Percentiles rank a stretch among this genome's conserved stretches.
These are phyloP conservation scores for Erigeron philadelphicus DNA, from an alignment of 140 eudicot species.

Conservation along the genomic window DNA sequence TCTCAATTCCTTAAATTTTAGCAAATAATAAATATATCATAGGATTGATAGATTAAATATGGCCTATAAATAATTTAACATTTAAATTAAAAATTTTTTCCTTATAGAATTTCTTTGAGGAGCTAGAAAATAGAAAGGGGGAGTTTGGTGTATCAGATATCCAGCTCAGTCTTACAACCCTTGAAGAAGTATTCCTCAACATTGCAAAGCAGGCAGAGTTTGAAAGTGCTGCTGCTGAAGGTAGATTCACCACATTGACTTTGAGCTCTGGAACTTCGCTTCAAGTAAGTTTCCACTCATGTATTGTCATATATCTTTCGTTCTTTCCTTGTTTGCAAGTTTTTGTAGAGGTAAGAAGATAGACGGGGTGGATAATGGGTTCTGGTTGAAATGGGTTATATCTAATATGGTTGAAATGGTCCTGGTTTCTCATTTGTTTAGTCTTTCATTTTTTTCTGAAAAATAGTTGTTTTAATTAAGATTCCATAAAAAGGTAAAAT, in stretches of 20 bases:
- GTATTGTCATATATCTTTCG: background rate
- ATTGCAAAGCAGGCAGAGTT: constrained; percentile 80
- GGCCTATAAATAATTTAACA: too few relatives aligned
- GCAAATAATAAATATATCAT: background rate
- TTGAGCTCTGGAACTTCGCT: constrained; percentile 64
- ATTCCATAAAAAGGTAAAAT: background rate
- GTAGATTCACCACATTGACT: constrained; percentile 56
- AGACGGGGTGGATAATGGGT: background rate
- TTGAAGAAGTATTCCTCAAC: constrained; percentile 96
- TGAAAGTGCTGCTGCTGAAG: constrained; percentile 80
- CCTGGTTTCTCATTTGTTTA: background rate
- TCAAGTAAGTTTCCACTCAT: constrained; percentile 46
- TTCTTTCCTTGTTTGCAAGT: background rate
- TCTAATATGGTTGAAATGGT: background rate
- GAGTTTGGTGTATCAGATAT: constrained; percentile 82
- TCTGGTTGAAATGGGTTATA: background rate
- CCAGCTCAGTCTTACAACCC: constrained; percentile 89
- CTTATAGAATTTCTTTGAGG: constrained; percentile 61
- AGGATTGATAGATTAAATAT: too few relatives aligned
- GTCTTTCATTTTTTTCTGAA: background rate
- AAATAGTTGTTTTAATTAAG: background rate
- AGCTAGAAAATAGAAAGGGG: constrained; percentile 62
- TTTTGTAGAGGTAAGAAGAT: background rate
- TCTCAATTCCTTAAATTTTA: background rate
- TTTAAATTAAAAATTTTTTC: too few relatives aligned